phyloP scores from a whole-genome alignment of 208 protist genomes.

The Entamoeba nuttalli region DNA sequence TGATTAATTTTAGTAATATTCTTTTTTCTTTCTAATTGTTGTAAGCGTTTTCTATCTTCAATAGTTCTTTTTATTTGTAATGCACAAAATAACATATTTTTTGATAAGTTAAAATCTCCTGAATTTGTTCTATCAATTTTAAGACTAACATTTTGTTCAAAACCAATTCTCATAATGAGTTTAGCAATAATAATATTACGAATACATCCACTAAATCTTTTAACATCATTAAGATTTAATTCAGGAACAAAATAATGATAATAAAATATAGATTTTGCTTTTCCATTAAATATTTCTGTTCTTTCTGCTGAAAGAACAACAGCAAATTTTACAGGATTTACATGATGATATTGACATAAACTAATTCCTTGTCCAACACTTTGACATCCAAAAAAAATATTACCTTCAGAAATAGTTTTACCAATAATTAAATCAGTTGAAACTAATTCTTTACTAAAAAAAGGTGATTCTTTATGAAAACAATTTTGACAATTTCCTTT shows the following conservation, averaged over 20 bases:
- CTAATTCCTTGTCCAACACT: background rate
- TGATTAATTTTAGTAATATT: too few relatives aligned
- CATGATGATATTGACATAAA: background rate
- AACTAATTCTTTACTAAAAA: background rate
- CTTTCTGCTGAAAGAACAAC: background rate
- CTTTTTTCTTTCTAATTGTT: too few relatives aligned
- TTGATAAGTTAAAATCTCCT: too few relatives aligned
- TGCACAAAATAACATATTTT: too few relatives aligned
- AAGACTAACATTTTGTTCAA: too few relatives aligned
- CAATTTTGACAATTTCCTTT: background rate
- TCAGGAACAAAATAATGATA: background rate
- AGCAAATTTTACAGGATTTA: background rate
- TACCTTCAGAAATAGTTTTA: background rate
- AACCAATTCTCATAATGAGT: too few relatives aligned
- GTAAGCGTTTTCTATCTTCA: too few relatives aligned
- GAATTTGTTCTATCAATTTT: too few relatives aligned
- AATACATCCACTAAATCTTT: too few relatives aligned
- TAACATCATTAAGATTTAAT: background rate
- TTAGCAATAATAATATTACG: too few relatives aligned
- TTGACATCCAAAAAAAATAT: background rate
- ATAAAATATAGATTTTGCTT: background rate
- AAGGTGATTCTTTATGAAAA: background rate
- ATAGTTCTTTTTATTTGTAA: too few relatives aligned
- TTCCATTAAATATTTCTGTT: background rate
- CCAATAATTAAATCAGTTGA: background rate